Evolutionary conservation across 1,139 yeast species (phyloP).

Genomic region (Kodamaea arcana): DNA sequence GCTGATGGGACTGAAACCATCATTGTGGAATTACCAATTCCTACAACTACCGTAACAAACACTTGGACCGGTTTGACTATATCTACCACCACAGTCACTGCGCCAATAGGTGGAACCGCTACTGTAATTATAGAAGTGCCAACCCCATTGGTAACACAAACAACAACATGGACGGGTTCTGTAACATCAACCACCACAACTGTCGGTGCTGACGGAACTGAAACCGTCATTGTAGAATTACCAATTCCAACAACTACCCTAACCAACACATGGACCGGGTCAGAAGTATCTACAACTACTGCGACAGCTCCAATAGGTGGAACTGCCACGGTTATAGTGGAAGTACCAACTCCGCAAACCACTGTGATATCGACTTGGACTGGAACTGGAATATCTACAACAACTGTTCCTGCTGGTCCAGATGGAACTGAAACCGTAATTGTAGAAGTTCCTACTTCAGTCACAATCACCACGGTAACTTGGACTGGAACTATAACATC

Average conservation of each 20-base stretch:
- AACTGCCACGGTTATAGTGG: not conserved
- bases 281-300: too few relatives aligned
- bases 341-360: conserved; percentile 3
- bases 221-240: conserved; percentile 7
- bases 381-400: conserved; percentile 7
- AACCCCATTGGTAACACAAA: conserved; percentile 11
- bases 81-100: conserved; percentile 13
- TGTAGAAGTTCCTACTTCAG: not conserved
- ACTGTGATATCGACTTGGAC: conserved; percentile 10
- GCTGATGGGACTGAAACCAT: conserved; percentile 13
- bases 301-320: too few relatives aligned
- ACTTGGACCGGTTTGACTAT: conserved; percentile 24
- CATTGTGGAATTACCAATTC: conserved; percentile 14
- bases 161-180: conserved; percentile 11
- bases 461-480: not conserved
- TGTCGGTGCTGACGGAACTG: not conserved
- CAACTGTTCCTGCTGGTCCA: conserved; percentile 4
- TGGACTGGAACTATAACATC: not conserved
- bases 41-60: conserved; percentile 14
- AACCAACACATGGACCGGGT: too few relatives aligned
- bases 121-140: conserved; percentile 13
- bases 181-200: conserved; percentile 4
- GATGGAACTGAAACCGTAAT: conserved; percentile 8
- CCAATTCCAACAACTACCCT: too few relatives aligned
- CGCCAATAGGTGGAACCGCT: conserved; percentile 9